These are phyloP conservation scores for Rhododendron molle DNA, from an alignment of 148 eudicot species.

Conservation along the genomic window DNA sequence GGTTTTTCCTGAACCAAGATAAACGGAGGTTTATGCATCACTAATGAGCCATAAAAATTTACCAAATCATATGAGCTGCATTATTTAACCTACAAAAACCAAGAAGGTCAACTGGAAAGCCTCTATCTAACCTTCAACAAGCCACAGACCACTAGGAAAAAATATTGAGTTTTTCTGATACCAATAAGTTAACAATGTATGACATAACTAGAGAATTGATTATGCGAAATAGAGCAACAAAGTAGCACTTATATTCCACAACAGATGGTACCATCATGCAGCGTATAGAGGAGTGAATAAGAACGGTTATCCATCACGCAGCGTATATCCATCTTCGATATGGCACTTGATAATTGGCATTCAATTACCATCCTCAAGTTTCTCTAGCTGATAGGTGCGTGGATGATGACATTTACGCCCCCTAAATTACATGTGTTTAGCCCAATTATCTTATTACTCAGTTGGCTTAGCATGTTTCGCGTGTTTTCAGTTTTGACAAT, in stretches of 20 bases:
- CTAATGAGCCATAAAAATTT: background rate
- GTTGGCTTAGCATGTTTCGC: too few species aligned
- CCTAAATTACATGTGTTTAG: too few species aligned
- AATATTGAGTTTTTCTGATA: background rate
- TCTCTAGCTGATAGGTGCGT: background rate
- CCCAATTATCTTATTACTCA: too few species aligned
- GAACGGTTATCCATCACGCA: background rate
- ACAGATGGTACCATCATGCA: background rate
- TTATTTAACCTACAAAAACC: background rate
- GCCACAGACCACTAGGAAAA: background rate
- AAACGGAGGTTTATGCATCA: conserved; percentile 4
- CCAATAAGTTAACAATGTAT: background rate
- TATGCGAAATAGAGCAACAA: background rate
- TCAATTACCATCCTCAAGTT: background rate
- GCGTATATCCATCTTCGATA: background rate
- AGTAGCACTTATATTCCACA: background rate
- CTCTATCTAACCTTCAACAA: background rate
- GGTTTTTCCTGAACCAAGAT: conserved; percentile 57
- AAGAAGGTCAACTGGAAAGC: background rate
- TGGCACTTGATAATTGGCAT: background rate
- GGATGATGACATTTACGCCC: too few species aligned
- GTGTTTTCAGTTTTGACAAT: too few species aligned
- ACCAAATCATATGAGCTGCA: background rate
- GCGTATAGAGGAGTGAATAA: background rate
- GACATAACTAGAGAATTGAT: background rate